Base-by-base conservation (phyloP, 306 rosid genomes). In the Rosa lucieae region DNA sequence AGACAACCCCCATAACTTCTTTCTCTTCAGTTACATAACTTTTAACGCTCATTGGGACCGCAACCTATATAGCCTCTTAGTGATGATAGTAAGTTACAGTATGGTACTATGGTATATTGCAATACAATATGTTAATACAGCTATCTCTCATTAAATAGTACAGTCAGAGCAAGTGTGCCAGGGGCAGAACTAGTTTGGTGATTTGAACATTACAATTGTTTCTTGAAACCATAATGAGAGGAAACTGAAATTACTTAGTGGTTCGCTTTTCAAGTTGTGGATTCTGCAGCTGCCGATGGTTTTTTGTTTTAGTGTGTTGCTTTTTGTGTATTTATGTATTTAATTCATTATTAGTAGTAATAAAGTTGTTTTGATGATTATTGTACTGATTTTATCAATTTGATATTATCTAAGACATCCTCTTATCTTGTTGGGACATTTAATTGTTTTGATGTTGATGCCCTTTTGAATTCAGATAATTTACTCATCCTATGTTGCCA, bases 401-500 rank as follows among this genome's bases (percentile, higher is more conserved):
- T 67, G 44, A 18, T 67, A 39, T 40, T 68, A n/a, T 42, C 17
- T 10, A 53, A n/a, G 73, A n/a, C 4, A 42, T 42, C 35, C 7
- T 32, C 11, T 42, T 65, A 14, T 37, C 44, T 65, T 65, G 70
- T 65, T 10, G 10, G 46, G 10, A 37, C 21, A 37, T 32, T 66
- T 5, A 37, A 18, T 7, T 37, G 23, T 37, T 15, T 18, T 65
- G 70, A 5, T 62, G 70, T 40, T 67, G 49, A 18, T 67, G 23
- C 18, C 29, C 12, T 42, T 43, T 70, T 13, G 32, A 70, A 78
- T 69, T 73, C 72, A 53, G 26, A 39, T 43, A 51, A 14, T 43
- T 71, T 49, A 73, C 67, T 43, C 8, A 39, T 84, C 17, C 51
- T 21, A 14, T 76, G 42, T 78, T 82, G 29, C 61, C 29, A 23